Percentiles rank a stretch among this genome's conserved stretches.
These are phyloP conservation scores for Umbilicus rupestris DNA, from an alignment of 164 flowering plant genomes.

Conservation along the genomic window DNA sequence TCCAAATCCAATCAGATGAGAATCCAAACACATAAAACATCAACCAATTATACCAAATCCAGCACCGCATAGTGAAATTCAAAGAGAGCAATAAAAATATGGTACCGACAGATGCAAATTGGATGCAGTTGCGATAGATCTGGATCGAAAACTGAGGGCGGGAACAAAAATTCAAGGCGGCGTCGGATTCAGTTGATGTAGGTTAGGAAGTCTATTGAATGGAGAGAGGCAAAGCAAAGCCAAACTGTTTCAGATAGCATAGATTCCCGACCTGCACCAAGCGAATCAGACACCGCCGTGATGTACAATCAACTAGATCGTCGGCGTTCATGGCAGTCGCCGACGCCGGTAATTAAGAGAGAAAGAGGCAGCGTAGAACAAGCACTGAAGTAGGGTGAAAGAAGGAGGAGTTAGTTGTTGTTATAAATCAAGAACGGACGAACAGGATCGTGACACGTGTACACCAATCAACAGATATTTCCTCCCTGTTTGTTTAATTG, in stretches of 20 bases:
- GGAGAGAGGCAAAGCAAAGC: background rate
- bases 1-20: too few relatives aligned
- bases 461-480: background rate
- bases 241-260: background rate
- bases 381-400: background rate
- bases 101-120: too few relatives aligned
- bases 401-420: background rate
- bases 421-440: background rate
- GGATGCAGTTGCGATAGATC: too few relatives aligned
- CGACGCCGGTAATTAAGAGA: background rate
- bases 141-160: background rate
- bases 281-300: background rate
- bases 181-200: conserved; percentile 8
- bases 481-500: background rate
- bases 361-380: background rate
- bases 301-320: too few relatives aligned
- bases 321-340: background rate
- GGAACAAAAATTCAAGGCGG: background rate
- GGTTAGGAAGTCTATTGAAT: background rate
- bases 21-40: too few relatives aligned
- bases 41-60: too few relatives aligned
- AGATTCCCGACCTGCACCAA: conserved; percentile 9
- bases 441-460: background rate
- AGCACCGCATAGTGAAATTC: too few relatives aligned
- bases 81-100: too few relatives aligned